Base-by-base conservation (phyloP, 257 asterid species). In the Verbascum thapsus region DNA sequence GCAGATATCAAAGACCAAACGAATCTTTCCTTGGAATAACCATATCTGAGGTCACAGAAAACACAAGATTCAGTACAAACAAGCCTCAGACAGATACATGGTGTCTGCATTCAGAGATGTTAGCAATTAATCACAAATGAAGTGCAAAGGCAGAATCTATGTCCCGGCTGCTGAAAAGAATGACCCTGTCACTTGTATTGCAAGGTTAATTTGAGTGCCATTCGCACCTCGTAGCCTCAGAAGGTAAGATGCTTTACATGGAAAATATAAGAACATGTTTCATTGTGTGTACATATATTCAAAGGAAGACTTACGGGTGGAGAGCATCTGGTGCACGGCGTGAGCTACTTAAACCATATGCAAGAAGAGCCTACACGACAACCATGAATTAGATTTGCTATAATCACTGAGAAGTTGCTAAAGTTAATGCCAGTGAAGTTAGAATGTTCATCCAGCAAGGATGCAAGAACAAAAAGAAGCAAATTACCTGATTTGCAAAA, bases 1-100 rank as follows among this genome's bases (percentile, higher is more conserved):
- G 96, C 97, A 71, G 97, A 92, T 72, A 92, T 92, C 79, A 92
- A 85, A 66, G 98, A 86, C 98, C 98, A 92, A 61, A 92, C 95
- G 79, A 92, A 92, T 74, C 97, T 77, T 73, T 92, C 98, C 82
- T 92, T 89, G 74, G 97, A 88, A 81, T 92, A 92, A 44, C 98
- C 97, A 58, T 92, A 92, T 63, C 98, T 92, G 85, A 64, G 64
- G 73, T 67, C 52, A 72, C 45, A 37, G 10, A 61, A 51, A 66
- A 43, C 41, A 66, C 20, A 63, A 42, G 35, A 49, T 54, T 77
- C 47, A 79, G 64, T 58, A 58, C 12, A 59, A 23, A 45, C 12
- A 8, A 32, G 61, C 20, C 55, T 26, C 39, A 43, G 44, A 47
- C 42, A 10, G 52, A 17, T 38, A 48, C 55, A 54, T 17, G 54